A percentile compares a stretch with the other conserved stretches of the same genome.
Evolutionary conservation across 139 green algal species (phyloP).

Genomic region (Chlorokybus atmophyticus): DNA sequence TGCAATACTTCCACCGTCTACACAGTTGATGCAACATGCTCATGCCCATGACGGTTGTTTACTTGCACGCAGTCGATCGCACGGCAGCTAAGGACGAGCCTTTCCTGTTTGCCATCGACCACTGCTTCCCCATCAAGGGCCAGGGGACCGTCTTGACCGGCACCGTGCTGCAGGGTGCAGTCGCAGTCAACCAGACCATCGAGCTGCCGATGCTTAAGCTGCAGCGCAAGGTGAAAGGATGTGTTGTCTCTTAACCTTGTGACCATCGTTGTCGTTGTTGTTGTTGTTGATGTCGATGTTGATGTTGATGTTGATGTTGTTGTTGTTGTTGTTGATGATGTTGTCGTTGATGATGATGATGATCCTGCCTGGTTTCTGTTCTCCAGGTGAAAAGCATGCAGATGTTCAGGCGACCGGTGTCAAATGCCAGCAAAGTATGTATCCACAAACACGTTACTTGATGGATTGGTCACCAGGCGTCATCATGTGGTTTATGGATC

Average conservation of each 20-base stretch:
- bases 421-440: not conserved
- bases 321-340: not conserved
- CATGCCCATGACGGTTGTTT: too few species aligned
- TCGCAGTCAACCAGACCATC: constrained; percentile 38
- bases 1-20: too few species aligned
- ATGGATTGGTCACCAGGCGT: not conserved
- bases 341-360: not conserved
- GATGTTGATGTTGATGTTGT: not conserved
- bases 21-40: too few species aligned
- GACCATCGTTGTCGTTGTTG: not conserved
- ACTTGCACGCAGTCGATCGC: too few species aligned
- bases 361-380: not conserved
- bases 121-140: constrained; percentile 80
- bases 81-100: constrained; percentile 2
- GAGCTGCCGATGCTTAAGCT: constrained; percentile 68
- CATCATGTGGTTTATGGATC: not conserved
- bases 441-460: not conserved
- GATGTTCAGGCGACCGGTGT: constrained; percentile 66
- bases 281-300: constrained; percentile 1
- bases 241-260: too few species aligned
- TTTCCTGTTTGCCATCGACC: constrained; percentile 85
- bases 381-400: constrained; percentile 76
- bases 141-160: constrained; percentile 73
- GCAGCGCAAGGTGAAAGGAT: constrained; percentile 32
- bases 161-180: constrained; percentile 35